Evolutionary conservation across 2,329 filamentous ascomycete species (phyloP).

Genomic region (Gnomoniopsis smithogilvyi): DNA sequence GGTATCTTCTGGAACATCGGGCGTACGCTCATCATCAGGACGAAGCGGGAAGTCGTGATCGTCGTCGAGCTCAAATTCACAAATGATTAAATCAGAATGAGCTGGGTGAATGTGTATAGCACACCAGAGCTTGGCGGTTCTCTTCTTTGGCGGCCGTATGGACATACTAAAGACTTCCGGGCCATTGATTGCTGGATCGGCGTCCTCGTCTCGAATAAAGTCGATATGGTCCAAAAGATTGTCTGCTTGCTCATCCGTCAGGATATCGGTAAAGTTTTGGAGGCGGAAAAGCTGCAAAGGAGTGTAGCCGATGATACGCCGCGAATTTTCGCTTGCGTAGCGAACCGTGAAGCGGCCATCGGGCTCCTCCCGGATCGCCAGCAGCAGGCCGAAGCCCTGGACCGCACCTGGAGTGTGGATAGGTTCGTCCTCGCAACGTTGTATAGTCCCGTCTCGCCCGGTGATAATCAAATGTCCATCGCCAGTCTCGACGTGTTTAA

Average conservation of each 20-base stretch:
- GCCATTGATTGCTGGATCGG: conserved; percentile 70
- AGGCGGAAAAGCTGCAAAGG: conserved; percentile 73
- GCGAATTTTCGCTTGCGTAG: conserved; percentile 78
- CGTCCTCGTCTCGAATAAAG: conserved; percentile 80
- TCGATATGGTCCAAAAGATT: conserved; percentile 83
- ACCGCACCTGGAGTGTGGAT: conserved; percentile 83
- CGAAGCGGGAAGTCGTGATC: conserved; percentile 67
- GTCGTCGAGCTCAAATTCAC: conserved; percentile 86
- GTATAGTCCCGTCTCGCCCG: conserved; percentile 68
- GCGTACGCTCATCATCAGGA: conserved; percentile 55
- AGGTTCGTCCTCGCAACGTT: conserved; percentile 86
- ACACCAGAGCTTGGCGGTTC: conserved; percentile 75
- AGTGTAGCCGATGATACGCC: conserved; percentile 70
- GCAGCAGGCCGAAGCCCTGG: conserved; percentile 74
- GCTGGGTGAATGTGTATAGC: conserved; percentile 73
- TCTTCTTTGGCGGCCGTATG: conserved; percentile 55
- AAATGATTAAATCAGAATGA: conserved; percentile 71
- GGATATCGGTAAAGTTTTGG: conserved; percentile 75
- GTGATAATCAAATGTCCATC: conserved; percentile 82
- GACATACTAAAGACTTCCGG: conserved; percentile 84
- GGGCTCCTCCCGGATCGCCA: conserved; percentile 69
- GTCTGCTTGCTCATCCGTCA: conserved; percentile 80
- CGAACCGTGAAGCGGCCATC: conserved; percentile 68
- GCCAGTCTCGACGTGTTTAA: conserved; percentile 73
- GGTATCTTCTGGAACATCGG: conserved; percentile 69